Evolutionary conservation across 2,329 filamentous ascomycete genomes (phyloP).

Genomic region (Fusarium hainanense): DNA sequence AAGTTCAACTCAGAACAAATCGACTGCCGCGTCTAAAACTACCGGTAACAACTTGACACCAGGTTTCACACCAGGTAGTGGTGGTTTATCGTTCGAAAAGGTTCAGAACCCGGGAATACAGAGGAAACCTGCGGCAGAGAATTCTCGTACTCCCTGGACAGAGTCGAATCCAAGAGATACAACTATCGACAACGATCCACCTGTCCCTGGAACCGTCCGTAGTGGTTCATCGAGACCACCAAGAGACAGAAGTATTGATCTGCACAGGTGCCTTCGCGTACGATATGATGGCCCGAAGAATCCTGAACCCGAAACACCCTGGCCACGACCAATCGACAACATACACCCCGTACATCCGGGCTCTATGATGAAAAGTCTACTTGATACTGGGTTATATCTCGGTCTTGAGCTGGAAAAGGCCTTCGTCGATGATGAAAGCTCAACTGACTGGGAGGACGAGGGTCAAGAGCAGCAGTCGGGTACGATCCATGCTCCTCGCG

Average conservation of each 20-base stretch:
- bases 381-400: not conserved
- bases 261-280: no score
- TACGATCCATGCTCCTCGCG: not conserved
- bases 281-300: not conserved
- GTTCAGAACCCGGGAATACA: not conserved
- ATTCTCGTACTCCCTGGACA: not conserved
- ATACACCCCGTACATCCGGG: not conserved
- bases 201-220: not conserved
- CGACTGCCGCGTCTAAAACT: not conserved
- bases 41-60: not conserved
- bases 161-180: no score
- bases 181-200: not conserved
- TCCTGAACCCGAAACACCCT: not conserved
- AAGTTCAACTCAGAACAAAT: not conserved
- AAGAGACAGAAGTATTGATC: not conserved
- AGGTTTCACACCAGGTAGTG: not conserved
- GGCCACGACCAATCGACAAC: not conserved
- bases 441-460: not conserved
- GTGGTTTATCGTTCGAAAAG: constrained; percentile 6
- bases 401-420: not conserved
- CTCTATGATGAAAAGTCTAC: not conserved
- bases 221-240: not conserved
- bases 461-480: not conserved
- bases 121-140: not conserved
- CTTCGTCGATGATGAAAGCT: not conserved